Base-by-base conservation (phyloP, 495 filamentous ascomycete species). In the Tuber calosporum region DNA sequence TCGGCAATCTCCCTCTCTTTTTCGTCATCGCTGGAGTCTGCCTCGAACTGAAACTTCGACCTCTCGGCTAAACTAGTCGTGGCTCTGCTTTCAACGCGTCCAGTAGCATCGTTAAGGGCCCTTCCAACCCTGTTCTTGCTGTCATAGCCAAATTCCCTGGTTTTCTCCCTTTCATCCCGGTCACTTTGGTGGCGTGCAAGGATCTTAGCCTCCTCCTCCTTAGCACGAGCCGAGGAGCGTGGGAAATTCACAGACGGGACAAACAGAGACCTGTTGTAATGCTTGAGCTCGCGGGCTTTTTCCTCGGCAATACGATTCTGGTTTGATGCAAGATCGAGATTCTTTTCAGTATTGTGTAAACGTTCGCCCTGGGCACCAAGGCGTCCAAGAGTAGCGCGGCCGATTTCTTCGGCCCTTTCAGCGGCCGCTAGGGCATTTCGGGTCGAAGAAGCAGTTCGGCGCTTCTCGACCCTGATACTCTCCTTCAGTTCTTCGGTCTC, bases 11-110 rank as follows among this genome's bases (percentile, higher is more conserved):
- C 85, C 67, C 88, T 85, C 80, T 96, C 92, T 86, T 91, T 88
- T 68, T 87, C 87, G 43, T 93, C 91, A 70, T 93, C 90, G 72
- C 91, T 89, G 45, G 87, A 88, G 79, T 93, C 90, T 17, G 89
- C 90, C 81, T 92, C 88, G 81, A 93, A 95, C 75, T 93, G 91
- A 74, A 90, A 94, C 82, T 92, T 92, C 11, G 87, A 85, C 48
- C 90, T 83, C 80, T 93, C 90, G 15, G 89, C 87, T 22, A 91
- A 83, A 67, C 85, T 90, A 19, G 84, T 79, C 42, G 71, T 62
- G 70, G 8, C 34, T 13, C 40, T 43, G 15, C 66, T 38, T 71
- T 58, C 69, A 26, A 40, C 67, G 73, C 75, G 38, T 45, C 79
- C 71, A 42, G 58, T 73, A 48, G 69, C 77, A 22, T 89, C 87